Conservation (phyloP, 2,329 filamentous ascomycete species). For the Didymella keratinophila region DNA sequence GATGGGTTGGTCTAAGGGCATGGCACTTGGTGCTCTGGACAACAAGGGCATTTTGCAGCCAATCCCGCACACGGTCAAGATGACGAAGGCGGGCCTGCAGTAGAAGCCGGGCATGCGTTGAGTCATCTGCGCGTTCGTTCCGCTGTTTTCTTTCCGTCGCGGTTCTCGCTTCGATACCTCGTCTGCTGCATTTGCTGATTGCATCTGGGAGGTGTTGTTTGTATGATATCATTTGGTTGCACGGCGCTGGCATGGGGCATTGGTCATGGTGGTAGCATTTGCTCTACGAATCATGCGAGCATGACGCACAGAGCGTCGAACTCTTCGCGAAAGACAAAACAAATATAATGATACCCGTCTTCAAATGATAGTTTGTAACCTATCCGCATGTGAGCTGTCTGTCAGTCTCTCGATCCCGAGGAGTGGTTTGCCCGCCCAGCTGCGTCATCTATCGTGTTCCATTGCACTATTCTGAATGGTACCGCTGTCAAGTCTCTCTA, state of each 20-base stretch:
- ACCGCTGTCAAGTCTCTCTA: background rate
- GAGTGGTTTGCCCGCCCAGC: background rate
- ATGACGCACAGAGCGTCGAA: background rate
- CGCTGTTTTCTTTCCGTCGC: background rate
- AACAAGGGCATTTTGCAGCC: constrained; percentile 91
- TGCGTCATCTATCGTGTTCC: background rate
- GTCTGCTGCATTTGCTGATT: background rate
- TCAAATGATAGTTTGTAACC: background rate
- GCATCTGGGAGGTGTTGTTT: constrained; percentile 12
- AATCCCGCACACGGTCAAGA: constrained; percentile 86
- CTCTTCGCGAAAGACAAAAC: background rate
- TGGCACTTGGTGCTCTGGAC: constrained; percentile 78
- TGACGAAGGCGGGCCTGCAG: constrained; percentile 77
- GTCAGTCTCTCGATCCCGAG: background rate
- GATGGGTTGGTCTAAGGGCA: constrained; percentile 95
- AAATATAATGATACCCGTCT: constrained; percentile 4
- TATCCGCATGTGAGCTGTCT: background rate
- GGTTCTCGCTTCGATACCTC: background rate
- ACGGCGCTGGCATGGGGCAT: constrained; percentile 4
- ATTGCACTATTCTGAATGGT: background rate
- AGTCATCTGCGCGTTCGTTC: background rate
- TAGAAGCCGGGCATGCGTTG: constrained; percentile 14
- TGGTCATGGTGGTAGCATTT: background rate
- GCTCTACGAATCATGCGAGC: background rate
- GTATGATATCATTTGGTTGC: constrained; percentile 11